These are phyloP conservation scores for Gracilaria domingensis DNA, from an alignment of 23 red algal species.

Conservation along the genomic window DNA sequence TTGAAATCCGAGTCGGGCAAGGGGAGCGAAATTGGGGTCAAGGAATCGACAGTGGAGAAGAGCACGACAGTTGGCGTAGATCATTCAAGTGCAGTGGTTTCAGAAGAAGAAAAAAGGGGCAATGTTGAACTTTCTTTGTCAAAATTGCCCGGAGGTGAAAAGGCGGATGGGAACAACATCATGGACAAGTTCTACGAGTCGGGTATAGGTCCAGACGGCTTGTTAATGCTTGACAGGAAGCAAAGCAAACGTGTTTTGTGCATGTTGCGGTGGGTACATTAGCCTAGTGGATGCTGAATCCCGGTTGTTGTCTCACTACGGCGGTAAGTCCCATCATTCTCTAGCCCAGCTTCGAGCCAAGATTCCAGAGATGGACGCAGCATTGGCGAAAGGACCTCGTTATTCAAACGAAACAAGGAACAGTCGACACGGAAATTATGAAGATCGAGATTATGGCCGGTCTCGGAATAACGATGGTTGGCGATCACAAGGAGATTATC, in stretches of 20 bases:
- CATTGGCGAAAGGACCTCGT: slow-evolving; percentile 5
- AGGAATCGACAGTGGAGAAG: not conserved
- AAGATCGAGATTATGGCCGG: slow-evolving; percentile 18
- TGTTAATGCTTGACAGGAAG: slow-evolving; percentile 63
- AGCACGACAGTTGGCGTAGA: not conserved
- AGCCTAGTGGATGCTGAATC: slow-evolving; percentile 72
- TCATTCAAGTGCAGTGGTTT: not conserved
- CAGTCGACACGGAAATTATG: not conserved
- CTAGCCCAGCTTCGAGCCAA: slow-evolving; percentile 56
- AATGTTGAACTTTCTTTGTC: not conserved
- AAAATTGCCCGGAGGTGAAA: not conserved
- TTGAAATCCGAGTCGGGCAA: not conserved
- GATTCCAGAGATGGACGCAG: slow-evolving; percentile 53
- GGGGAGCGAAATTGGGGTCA: not conserved
- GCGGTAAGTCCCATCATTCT: slow-evolving; percentile 75
- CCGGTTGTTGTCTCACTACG: slow-evolving; percentile 65
- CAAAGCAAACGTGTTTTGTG: slow-evolving; percentile 75
- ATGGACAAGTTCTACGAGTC: slow-evolving; percentile 71
- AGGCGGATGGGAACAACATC: slow-evolving; percentile 15
- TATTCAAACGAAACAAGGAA: not conserved
- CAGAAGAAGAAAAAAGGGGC: not conserved
- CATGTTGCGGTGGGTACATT: slow-evolving; percentile 67
- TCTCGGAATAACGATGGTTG: slow-evolving; percentile 17
- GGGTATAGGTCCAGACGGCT: slow-evolving; percentile 65
- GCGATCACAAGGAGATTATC: slow-evolving; percentile 30